Base-by-base conservation (phyloP, 441 rosid species). In the Macaranga tanarius region DNA sequence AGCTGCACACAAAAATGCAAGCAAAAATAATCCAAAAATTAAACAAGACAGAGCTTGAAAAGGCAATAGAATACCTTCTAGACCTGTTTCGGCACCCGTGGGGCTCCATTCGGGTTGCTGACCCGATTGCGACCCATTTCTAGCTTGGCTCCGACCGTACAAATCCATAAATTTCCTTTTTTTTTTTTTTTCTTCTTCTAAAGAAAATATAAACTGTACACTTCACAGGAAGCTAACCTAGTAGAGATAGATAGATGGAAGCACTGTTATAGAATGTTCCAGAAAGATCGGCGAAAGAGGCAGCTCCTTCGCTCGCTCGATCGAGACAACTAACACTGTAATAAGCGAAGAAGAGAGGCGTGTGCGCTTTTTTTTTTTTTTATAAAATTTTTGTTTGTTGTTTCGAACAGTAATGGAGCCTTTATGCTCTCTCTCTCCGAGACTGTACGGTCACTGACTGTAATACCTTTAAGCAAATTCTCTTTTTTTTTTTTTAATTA, bases 121-220 rank as follows among this genome's bases (percentile, higher is more conserved):
- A 50, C 77, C 88, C 73, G 92, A 76, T 55, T 85, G 96, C 11
- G 90, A 83, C 73, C 84, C 93, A 67, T 81, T 86, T 64, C 84
- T 77, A 1, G 74, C 72, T 55, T 84, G 85, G 82, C 77, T 85
- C 59, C 81, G 93, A 58, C 86, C 92, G 81, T 93, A 93, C 79
- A 91, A 76, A 77, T 90, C 97, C 92, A 90, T 90, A 34, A 34
- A 34, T 34, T 34, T 7, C 38, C 7, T 34, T 34, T 34, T 34
- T 34, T 34, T 34, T 34, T 34, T 34, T 7, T 34, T 34, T 34
- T 34, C 6, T 3, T 34, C 38, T 34, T 34, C 38, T 34, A 34
- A 34, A 34, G 4, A 34, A 7, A 34, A 34, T 34, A 34, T 3
- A 2, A 34, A 63, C 85, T 86, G 81, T 85, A 85, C 90, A 76